phyloP scores from a whole-genome alignment of 768 basidiomycete species.

The Phaeotremella fagi region DNA sequence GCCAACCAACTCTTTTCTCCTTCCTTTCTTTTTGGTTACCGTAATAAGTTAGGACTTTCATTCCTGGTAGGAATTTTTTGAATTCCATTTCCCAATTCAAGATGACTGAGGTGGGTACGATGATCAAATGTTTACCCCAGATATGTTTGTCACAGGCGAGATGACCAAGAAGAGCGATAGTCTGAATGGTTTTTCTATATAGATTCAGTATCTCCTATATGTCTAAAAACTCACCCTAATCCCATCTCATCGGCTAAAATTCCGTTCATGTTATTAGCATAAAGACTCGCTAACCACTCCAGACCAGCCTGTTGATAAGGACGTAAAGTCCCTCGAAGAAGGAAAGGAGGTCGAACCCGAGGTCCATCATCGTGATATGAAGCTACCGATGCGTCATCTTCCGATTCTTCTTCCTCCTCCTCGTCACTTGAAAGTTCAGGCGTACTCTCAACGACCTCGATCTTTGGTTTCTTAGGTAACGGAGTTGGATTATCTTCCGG shows the following conservation, averaged over 20 bases:
- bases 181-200: slow-evolving; percentile 50
- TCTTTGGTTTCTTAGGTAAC: slow-evolving; percentile 16
- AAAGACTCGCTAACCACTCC: slow-evolving; percentile 52
- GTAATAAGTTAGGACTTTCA: slow-evolving; percentile 49
- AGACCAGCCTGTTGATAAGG: slow-evolving; percentile 53
- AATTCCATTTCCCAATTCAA: slow-evolving; percentile 53
- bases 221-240: slow-evolving; percentile 61
- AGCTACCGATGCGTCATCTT: slow-evolving; percentile 16
- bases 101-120: slow-evolving; percentile 51
- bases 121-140: slow-evolving; percentile 51
- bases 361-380: slow-evolving; percentile 10
- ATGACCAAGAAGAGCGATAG: slow-evolving; percentile 49
- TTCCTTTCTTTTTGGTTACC: slow-evolving; percentile 75
- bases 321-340: slow-evolving; percentile 51
- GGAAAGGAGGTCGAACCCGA: slow-evolving; percentile 48
- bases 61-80: slow-evolving; percentile 51
- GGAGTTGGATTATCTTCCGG: slow-evolving; percentile 28
- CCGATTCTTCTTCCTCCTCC: slow-evolving; percentile 9
- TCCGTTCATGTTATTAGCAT: slow-evolving; percentile 51
- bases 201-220: slow-evolving; percentile 10
- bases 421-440: slow-evolving; percentile 4
- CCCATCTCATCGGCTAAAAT: slow-evolving; percentile 85
- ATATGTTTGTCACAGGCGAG: slow-evolving; percentile 50
- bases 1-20: slow-evolving; percentile 85
- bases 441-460: slow-evolving; percentile 18